phyloP scores from a whole-genome alignment of 176 grass and related monocot genomes.

The Calamus simplicifolius region DNA sequence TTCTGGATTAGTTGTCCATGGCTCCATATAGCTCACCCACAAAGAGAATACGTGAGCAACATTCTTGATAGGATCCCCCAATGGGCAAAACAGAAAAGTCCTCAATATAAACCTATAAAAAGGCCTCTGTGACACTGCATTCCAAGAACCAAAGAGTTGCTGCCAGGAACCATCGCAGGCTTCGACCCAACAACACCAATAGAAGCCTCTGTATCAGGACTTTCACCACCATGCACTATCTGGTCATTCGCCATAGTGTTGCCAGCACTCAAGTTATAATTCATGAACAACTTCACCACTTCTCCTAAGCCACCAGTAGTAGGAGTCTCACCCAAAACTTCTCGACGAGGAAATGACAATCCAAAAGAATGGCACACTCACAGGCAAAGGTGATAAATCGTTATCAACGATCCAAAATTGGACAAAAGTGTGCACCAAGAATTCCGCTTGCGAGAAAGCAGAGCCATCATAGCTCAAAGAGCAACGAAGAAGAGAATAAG shows the following conservation, averaged over 20 bases:
- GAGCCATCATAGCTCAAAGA: conserved; percentile 12
- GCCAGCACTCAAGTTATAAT: conserved; percentile 28
- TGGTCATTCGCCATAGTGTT: background rate
- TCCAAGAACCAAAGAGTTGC: conserved; percentile 37
- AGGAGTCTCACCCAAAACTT: conserved; percentile 24
- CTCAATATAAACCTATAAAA: conserved; percentile 75
- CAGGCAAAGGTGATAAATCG: conserved; percentile 65
- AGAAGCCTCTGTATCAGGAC: conserved; percentile 13
- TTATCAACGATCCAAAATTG: conserved; percentile 87
- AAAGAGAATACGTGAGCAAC: conserved; percentile 49
- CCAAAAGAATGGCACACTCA: conserved; percentile 26
- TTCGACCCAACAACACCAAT: background rate
- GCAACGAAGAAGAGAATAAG: conserved; percentile 37
- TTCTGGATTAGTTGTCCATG: conserved; percentile 63
- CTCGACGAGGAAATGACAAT: conserved; percentile 11
- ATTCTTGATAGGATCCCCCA: conserved; percentile 46
- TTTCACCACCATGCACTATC: conserved; percentile 29
- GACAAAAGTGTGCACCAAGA: conserved; percentile 52
- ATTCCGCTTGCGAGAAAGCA: conserved; percentile 39
- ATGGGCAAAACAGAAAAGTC: conserved; percentile 70
- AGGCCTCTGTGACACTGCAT: conserved; percentile 54
- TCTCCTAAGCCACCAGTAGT: conserved; percentile 57
- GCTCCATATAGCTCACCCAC: conserved; percentile 76
- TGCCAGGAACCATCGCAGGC: background rate
- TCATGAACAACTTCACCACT: conserved; percentile 53